Conservation (phyloP, 345 rosid genomes). For the Populus davidiana region DNA sequence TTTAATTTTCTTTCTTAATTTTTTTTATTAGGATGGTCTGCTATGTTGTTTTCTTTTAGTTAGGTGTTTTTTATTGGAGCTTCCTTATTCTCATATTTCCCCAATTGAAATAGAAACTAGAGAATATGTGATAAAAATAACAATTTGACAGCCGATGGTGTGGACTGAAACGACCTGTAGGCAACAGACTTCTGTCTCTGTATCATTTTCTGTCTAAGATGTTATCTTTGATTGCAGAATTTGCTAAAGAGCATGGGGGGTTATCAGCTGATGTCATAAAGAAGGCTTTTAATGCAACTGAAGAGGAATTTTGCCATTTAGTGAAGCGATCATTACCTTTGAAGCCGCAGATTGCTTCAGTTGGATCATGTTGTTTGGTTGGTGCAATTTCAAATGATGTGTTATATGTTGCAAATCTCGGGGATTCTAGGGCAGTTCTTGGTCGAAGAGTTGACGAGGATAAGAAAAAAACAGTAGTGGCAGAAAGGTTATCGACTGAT, state of each 20-base stretch:
- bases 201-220: not conserved
- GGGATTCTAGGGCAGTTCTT: slow-evolving; percentile 95
- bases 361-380: slow-evolving; percentile 91
- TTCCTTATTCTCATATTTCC: not conserved
- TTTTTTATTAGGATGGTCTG: not conserved
- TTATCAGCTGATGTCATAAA: slow-evolving; percentile 73
- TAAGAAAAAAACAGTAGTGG: slow-evolving; percentile 42
- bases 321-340: slow-evolving; percentile 62
- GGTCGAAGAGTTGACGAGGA: slow-evolving; percentile 51
- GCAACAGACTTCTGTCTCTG: not conserved
- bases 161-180: not conserved
- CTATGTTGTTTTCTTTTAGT: not conserved
- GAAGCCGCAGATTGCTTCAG: slow-evolving; percentile 85
- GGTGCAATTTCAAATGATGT: slow-evolving; percentile 76
- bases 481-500: slow-evolving; percentile 90
- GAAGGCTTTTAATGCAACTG: slow-evolving; percentile 84
- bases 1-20: too few species aligned
- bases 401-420: slow-evolving; percentile 85
- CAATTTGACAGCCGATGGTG: not conserved
- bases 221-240: slow-evolving; percentile 44
- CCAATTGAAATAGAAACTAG: not conserved
- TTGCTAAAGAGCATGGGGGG: slow-evolving; percentile 76
- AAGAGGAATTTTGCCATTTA: slow-evolving; percentile 76
- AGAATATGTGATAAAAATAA: not conserved
- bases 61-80: not conserved